Percentiles rank a stretch among this genome's conserved stretches.
These are phyloP conservation scores for Dendrostoma leiphaemia DNA, from an alignment of 2,329 filamentous ascomycete species.

Conservation along the genomic window DNA sequence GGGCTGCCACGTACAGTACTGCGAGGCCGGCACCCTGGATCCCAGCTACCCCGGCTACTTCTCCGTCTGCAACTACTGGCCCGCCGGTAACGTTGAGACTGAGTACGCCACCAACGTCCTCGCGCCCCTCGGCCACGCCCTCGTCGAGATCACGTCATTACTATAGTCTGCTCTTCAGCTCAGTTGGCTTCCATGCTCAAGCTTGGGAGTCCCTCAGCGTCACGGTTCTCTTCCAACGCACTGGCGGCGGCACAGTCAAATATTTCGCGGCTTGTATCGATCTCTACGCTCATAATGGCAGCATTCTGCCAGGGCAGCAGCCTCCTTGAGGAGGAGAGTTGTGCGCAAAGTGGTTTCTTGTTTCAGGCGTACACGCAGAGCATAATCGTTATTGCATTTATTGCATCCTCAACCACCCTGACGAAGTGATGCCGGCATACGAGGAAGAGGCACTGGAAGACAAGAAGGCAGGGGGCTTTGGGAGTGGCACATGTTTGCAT, in stretches of 20 bases:
- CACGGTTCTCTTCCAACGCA: neutral
- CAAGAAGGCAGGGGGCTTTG: no score
- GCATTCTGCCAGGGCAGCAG: neutral
- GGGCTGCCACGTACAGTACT: slow-evolving; percentile 61
- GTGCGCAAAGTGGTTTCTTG: neutral
- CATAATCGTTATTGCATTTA: neutral
- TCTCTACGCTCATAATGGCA: neutral
- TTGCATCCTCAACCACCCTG: neutral
- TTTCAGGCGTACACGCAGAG: neutral
- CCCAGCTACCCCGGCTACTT: slow-evolving; percentile 58
- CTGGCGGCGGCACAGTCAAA: slow-evolving; percentile 1
- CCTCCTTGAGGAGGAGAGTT: neutral
- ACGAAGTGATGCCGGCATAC: neutral
- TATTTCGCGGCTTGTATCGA: neutral
- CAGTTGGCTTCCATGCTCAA: no score
- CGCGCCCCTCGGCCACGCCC: slow-evolving; percentile 35
- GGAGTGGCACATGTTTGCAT: neutral
- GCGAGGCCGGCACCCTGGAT: slow-evolving; percentile 48
- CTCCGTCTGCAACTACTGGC: slow-evolving; percentile 87
- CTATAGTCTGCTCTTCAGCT: no score
- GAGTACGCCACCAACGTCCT: slow-evolving; percentile 50
- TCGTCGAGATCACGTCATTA: slow-evolving; percentile 26
- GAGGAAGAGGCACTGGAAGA: no score
- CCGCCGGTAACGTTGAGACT: slow-evolving; percentile 63
- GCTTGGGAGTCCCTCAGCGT: no score